phyloP scores from a whole-genome alignment of 73 alveolate genomes.

The Blepharisma japonicum region DNA sequence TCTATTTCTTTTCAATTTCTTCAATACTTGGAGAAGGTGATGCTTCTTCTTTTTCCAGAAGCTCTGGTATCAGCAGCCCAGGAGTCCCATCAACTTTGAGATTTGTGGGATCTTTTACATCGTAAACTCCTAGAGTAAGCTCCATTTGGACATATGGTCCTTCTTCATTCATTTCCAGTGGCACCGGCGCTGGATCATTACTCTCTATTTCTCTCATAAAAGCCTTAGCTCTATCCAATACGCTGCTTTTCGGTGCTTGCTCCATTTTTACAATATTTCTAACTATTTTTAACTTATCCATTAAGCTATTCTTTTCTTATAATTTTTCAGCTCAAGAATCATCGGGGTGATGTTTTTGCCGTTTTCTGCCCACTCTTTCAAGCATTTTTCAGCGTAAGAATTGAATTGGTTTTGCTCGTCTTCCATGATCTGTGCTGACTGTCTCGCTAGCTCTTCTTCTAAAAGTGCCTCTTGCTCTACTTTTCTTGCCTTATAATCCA shows the following conservation, averaged over 20 bases:
- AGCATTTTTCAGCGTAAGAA: constrained; percentile 76
- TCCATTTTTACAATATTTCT: no score
- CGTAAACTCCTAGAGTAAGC: constrained; percentile 19
- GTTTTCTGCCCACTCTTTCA: constrained; percentile 66
- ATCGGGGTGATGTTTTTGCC: constrained; percentile 82
- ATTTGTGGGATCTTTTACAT: background rate
- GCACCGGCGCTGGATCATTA: constrained; percentile 24
- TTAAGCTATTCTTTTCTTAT: constrained; percentile 45
- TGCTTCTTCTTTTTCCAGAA: constrained; percentile 17
- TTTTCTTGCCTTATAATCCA: constrained; percentile 56
- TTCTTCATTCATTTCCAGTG: background rate
- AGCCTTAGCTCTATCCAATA: background rate
- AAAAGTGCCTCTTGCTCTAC: constrained; percentile 66
- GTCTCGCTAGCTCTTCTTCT: constrained; percentile 67
- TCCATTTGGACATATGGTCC: constrained; percentile 17
- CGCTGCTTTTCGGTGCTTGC: background rate
- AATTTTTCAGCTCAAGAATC: constrained; percentile 70
- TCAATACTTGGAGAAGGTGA: constrained; percentile 5
- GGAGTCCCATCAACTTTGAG: background rate
- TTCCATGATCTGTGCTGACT: constrained; percentile 61
- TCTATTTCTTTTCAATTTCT: background rate
- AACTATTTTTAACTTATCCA: background rate
- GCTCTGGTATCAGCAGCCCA: constrained; percentile 9
- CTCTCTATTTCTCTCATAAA: constrained; percentile 1
- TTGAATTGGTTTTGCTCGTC: constrained; percentile 74